phyloP scores from a whole-genome alignment of 306 rosid genomes.

The Fagus sylvatica region DNA sequence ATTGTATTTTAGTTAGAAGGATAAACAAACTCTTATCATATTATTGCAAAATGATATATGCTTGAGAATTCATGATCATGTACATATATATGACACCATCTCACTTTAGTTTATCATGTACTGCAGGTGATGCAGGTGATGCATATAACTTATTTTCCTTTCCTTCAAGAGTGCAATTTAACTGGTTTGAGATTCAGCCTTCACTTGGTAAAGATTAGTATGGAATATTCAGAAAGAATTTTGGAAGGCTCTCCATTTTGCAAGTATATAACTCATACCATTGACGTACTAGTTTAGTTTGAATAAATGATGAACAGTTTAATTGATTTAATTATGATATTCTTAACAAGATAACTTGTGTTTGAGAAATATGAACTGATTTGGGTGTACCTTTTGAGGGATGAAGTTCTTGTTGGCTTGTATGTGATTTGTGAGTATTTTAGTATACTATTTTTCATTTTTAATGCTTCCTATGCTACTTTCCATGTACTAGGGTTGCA shows the following conservation, averaged over 20 bases:
- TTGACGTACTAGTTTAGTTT: neutral
- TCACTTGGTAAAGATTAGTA: slow-evolving; percentile 66
- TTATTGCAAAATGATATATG: neutral
- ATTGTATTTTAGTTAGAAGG: neutral
- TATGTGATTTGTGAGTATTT: neutral
- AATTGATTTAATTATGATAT: neutral
- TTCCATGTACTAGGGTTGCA: no score
- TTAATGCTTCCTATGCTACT: no score
- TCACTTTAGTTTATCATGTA: slow-evolving; percentile 34
- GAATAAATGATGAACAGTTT: neutral
- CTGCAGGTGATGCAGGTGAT: slow-evolving; percentile 59
- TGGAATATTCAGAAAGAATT: slow-evolving; percentile 58
- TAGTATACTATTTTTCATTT: no score
- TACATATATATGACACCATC: neutral
- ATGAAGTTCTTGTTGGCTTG: neutral
- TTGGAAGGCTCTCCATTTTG: slow-evolving; percentile 58
- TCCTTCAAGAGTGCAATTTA: slow-evolving; percentile 96
- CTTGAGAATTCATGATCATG: neutral
- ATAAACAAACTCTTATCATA: neutral
- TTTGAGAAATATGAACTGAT: neutral
- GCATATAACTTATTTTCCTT: slow-evolving; percentile 84
- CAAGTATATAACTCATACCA: slow-evolving; percentile 50
- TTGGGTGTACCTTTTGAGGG: neutral
- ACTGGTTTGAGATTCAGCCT: slow-evolving; percentile 79
- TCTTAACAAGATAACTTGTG: neutral